A percentile compares a stretch with the other conserved stretches of the same genome.
Evolutionary conservation across 345 rosid species (phyloP).

Genomic region (Heritiera fomes): DNA sequence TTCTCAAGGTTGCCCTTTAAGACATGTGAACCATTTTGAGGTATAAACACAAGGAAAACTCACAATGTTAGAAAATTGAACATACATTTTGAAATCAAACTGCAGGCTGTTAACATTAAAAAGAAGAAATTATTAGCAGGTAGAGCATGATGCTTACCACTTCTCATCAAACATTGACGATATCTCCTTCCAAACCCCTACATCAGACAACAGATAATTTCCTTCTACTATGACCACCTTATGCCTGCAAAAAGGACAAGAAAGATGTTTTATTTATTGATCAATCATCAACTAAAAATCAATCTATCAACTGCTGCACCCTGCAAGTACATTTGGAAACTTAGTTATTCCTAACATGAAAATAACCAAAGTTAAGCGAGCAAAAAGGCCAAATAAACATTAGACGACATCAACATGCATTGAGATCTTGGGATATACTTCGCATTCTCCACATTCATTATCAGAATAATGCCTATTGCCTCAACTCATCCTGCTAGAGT

Average conservation of each 20-base stretch:
- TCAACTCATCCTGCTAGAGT: background rate
- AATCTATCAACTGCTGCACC: background rate
- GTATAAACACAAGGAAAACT: background rate
- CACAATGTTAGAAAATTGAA: background rate
- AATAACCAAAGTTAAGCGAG: background rate
- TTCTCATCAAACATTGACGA: conserved; percentile 77
- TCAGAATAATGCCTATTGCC: background rate
- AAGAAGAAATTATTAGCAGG: conserved; percentile 5
- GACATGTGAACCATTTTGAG: background rate
- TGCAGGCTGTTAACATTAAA: background rate
- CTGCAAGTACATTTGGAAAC: background rate
- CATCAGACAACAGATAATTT: conserved; percentile 68
- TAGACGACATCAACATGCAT: background rate
- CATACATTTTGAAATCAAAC: background rate
- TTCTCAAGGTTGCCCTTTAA: too few species aligned
- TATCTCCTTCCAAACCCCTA: conserved; percentile 77
- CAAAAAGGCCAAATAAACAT: background rate
- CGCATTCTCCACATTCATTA: background rate
- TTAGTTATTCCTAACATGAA: too few species aligned
- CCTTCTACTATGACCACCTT: conserved; percentile 89
- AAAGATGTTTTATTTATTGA: background rate
- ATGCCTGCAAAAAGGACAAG: conserved; percentile 60
- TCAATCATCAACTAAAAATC: background rate
- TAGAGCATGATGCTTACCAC: conserved; percentile 52
- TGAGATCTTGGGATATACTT: background rate